These are phyloP conservation scores for Kazachstania kunashirensis DNA, from an alignment of 805 yeast species.

Conservation along the genomic window DNA sequence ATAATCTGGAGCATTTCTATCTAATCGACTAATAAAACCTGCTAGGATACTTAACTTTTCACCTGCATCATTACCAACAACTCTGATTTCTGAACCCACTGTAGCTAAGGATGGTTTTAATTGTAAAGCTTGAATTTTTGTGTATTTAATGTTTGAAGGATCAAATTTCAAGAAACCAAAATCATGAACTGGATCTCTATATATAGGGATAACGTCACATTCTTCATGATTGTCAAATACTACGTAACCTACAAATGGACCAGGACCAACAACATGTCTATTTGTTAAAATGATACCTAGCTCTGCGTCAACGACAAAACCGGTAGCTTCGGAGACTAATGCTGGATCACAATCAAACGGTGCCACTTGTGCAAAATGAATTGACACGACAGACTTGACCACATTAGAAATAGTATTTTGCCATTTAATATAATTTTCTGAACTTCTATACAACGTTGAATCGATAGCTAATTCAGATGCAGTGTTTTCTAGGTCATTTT, in stretches of 20 bases:
- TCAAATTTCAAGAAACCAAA: slow-evolving; percentile 81
- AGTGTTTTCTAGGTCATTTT: background rate
- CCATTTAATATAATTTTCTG: slow-evolving; percentile 45
- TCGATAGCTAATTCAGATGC: background rate
- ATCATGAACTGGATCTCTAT: slow-evolving; percentile 92
- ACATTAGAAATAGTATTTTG: slow-evolving; percentile 71
- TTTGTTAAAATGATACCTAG: slow-evolving; percentile 81
- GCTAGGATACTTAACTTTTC: slow-evolving; percentile 82
- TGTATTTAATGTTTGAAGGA: slow-evolving; percentile 61
- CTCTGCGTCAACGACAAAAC: slow-evolving; percentile 80
- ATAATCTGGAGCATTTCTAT: slow-evolving; percentile 91
- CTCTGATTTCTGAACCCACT: slow-evolving; percentile 90
- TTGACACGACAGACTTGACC: slow-evolving; percentile 77
- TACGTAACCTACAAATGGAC: slow-evolving; percentile 86
- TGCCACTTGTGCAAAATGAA: slow-evolving; percentile 79
- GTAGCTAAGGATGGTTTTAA: slow-evolving; percentile 74
- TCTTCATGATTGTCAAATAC: slow-evolving; percentile 94
- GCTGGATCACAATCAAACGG: slow-evolving; percentile 81
- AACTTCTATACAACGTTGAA: slow-evolving; percentile 1
- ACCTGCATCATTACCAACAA: slow-evolving; percentile 94
- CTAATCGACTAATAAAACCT: slow-evolving; percentile 70
- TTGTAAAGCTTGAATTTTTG: slow-evolving; percentile 55
- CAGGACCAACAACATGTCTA: slow-evolving; percentile 92
- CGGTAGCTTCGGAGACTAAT: slow-evolving; percentile 83
- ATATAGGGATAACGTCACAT: slow-evolving; percentile 73